Evolutionary conservation across 768 basidiomycete genomes (phyloP).

Genomic region (Krasilnikovozyma curviuscula): DNA sequence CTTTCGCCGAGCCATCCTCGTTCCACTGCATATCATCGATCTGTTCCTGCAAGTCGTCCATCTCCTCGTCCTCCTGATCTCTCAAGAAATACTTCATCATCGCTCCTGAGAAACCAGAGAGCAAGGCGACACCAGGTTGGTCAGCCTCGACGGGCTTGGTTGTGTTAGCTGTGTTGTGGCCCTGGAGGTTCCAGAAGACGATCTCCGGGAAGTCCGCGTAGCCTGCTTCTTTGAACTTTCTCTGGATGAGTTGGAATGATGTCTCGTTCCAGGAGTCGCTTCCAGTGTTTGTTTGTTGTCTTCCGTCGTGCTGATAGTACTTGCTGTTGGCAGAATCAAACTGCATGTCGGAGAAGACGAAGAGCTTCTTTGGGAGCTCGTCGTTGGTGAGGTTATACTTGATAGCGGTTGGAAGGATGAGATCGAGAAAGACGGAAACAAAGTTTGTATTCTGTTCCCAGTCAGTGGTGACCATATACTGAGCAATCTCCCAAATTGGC

Average conservation of each 20-base stretch:
- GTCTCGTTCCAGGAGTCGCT: no score
- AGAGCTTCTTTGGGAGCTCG: constrained; percentile 56
- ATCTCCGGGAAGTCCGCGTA: constrained; percentile 56
- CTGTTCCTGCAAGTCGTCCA: constrained; percentile 28
- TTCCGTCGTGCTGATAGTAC: no score
- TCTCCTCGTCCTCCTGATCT: constrained; percentile 34
- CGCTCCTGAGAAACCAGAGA: constrained; percentile 50
- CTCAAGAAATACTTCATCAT: constrained; percentile 58
- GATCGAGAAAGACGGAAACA: constrained; percentile 40
- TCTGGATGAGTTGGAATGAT: constrained; percentile 39
- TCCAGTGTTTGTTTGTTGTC: no score
- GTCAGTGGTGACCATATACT: constrained; percentile 23
- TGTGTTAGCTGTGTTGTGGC: constrained; percentile 6
- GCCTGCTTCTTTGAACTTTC: constrained; percentile 40
- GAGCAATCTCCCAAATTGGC: constrained; percentile 24
- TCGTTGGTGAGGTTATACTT: constrained; percentile 39
- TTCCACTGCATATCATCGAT: constrained; percentile 24
- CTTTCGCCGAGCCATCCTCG: constrained; percentile 21
- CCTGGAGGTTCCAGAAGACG: constrained; percentile 46
- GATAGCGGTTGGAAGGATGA: constrained; percentile 44
- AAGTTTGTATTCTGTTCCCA: constrained; percentile 49
- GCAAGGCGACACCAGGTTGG: constrained; percentile 42
- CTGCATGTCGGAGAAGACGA: constrained; percentile 65
- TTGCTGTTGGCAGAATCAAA: no score
- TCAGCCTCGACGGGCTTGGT: constrained; percentile 37